phyloP scores from a whole-genome alignment of 345 rosid genomes.

The Carallia brachiata region DNA sequence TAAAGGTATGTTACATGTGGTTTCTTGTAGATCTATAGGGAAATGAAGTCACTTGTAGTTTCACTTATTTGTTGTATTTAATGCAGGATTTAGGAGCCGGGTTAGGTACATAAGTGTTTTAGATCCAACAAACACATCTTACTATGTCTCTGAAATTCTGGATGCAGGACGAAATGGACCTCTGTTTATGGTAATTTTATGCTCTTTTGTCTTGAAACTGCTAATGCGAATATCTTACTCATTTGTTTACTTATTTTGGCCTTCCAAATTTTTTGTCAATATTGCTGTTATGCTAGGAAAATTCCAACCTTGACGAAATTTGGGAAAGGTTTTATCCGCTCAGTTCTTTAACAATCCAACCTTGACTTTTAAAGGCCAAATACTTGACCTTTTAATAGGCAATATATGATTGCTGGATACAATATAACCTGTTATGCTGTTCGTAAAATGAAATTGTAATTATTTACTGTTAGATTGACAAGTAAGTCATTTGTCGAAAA shows the following conservation, averaged over 20 bases:
- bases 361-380: too few relatives aligned
- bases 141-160: slow-evolving; percentile 87
- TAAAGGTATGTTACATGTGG: slow-evolving; percentile 53
- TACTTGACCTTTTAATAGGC: too few relatives aligned
- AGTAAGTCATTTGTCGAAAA: slow-evolving; percentile 4
- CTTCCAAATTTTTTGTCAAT: too few relatives aligned
- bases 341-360: too few relatives aligned
- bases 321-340: too few relatives aligned
- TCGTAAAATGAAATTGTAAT: too few relatives aligned
- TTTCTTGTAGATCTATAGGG: neutral
- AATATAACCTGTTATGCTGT: too few relatives aligned
- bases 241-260: too few relatives aligned
- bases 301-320: too few relatives aligned
- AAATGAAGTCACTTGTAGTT: slow-evolving; percentile 4
- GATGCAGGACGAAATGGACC: slow-evolving; percentile 71
- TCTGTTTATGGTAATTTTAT: slow-evolving; percentile 67
- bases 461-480: neutral
- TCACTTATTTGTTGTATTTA: slow-evolving; percentile 12
- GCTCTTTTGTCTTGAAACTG: neutral
- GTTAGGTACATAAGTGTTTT: slow-evolving; percentile 74
- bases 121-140: slow-evolving; percentile 75
- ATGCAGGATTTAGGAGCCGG: slow-evolving; percentile 93
- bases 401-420: too few relatives aligned
- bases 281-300: too few relatives aligned
- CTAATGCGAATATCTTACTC: too few relatives aligned